Base-by-base conservation (phyloP, 306 rosid genomes). In the Carpinus fangiana region DNA sequence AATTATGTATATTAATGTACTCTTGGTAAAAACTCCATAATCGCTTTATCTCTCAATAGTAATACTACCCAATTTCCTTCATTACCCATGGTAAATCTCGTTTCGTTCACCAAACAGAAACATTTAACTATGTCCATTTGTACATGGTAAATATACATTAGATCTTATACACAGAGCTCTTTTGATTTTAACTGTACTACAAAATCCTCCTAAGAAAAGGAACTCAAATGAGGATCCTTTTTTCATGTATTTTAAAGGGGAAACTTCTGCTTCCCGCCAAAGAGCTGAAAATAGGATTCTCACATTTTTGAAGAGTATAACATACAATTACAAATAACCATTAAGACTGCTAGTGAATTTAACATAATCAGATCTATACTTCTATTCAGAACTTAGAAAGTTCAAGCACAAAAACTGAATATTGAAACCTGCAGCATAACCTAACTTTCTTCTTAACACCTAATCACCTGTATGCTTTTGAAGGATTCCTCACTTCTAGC, bases 361-460 rank as follows among this genome's bases (percentile, higher is more conserved):
- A 66, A 66, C 71, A 6, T 4, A 16, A 13, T 43, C 43, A 31
- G 34, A 62, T 31, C 45, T 14, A 62, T 36, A 26, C 31, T 60
- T 62, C 21, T 31, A 16, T 62, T 62, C 69, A 62, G 43, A 62
- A 31, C 69, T 28, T 62, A 5, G 46, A 13, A 31, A 26, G 13
- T 62, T 43, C n/a, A 31, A 62, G 65, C 65, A 62, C 69, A 31
- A 62, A 8, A 62, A 41, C 46, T 13, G 69, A 62, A 64, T 31
- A 28, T 16, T 7, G 36, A 64, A 36, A 16, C 12, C 70, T 36
- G 9, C 66, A 60, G 28, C 66, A 60, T 28, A 66, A 41, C 5
- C 5, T 7, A 23, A 11, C 17, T 23, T n/a, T 66, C n/a, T 41
- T 41, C 7, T 66, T 66, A 38, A 47, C 16, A 66, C 50, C 23